Conservation (phyloP, 176 grass and related monocot genomes). For the Musa itinerans region DNA sequence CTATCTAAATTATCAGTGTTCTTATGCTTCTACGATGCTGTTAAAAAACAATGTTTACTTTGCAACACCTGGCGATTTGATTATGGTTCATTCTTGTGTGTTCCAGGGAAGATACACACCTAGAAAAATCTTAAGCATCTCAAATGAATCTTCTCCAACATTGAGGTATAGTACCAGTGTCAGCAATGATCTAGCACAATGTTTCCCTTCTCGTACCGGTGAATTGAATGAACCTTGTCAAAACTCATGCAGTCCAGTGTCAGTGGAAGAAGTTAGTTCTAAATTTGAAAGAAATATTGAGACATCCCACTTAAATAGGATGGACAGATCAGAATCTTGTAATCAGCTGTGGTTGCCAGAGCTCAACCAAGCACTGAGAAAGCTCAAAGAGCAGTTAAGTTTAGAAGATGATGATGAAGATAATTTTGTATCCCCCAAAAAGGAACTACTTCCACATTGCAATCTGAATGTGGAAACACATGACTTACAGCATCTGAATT, state of each 20-base stretch:
- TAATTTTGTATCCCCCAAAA: background rate
- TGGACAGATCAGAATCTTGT: constrained; percentile 37
- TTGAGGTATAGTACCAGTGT: constrained; percentile 29
- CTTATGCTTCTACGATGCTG: background rate
- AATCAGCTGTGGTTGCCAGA: constrained; percentile 18
- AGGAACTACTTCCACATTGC: constrained; percentile 9
- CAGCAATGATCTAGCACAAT: constrained; percentile 35
- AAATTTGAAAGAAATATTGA: constrained; percentile 25
- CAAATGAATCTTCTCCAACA: constrained; percentile 22
- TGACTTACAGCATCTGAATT: background rate
- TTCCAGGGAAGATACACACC: constrained; percentile 29
- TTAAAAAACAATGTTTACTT: background rate
- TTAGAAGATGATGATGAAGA: constrained; percentile 38
- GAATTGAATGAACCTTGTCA: constrained; percentile 30
- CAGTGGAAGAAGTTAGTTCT: constrained; percentile 76
- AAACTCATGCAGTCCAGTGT: constrained; percentile 46
- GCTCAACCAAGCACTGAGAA: constrained; percentile 18
- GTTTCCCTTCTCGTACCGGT: constrained; percentile 32
- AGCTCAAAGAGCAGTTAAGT: constrained; percentile 40
- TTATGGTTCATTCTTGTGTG: background rate
- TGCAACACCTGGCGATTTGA: background rate
- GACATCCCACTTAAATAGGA: constrained; percentile 17
- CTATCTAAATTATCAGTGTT: background rate
- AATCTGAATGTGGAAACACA: constrained; percentile 27
- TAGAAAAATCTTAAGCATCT: constrained; percentile 12